Base-by-base conservation (phyloP, 2,329 filamentous ascomycete genomes). In the Penicillium sp. region DNA sequence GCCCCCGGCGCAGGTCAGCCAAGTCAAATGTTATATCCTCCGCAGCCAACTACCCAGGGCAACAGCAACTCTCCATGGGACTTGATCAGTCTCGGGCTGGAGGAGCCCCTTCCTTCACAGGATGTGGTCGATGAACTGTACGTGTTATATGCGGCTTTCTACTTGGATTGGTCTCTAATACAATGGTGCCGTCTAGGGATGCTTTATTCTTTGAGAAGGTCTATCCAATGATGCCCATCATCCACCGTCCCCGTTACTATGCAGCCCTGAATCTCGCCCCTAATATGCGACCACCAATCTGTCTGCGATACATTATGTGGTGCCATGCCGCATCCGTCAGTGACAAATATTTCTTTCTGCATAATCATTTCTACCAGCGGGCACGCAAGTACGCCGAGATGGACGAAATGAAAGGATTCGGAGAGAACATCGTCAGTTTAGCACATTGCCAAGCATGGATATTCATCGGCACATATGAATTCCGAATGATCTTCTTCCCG, bases 401-500 rank as follows among this genome's bases (percentile, higher is more conserved):
- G 53, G 90, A 96, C 64, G 89, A 94, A 67, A 83, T 96, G 75
- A 93, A 87, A 66, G 90, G 91, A 4, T 89, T 91, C 58, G 93
- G 93, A 46, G 91, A 97, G 68, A 79, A 83, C 57, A 86, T 94
- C 65, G 86, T 96, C 57, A 91, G 85, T 1, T 76, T 96, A 28
- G 84, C 85, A 15, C 88, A 95, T 67, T 87, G 85, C 44, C 93
- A 98, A 67, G 82, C 87, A 1, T 94, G 94, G 77, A 75, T 83
- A 24, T 73, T 97, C 19, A 76, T 94, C 42, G 81, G 83, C 6
- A 82, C 80, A 0, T 96, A 95, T 61, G 93, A 98, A 68, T 97
- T 96, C 75, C 95, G 91, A 71, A 86, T 87, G 78, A 95, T 97
- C 87, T 94, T 89, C 67, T 97, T 97, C 60, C 91, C 93, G 1